These are phyloP conservation scores for Phaeosphaeria sp. DNA, from an alignment of 2,329 filamentous ascomycete genomes.

Conservation along the genomic window DNA sequence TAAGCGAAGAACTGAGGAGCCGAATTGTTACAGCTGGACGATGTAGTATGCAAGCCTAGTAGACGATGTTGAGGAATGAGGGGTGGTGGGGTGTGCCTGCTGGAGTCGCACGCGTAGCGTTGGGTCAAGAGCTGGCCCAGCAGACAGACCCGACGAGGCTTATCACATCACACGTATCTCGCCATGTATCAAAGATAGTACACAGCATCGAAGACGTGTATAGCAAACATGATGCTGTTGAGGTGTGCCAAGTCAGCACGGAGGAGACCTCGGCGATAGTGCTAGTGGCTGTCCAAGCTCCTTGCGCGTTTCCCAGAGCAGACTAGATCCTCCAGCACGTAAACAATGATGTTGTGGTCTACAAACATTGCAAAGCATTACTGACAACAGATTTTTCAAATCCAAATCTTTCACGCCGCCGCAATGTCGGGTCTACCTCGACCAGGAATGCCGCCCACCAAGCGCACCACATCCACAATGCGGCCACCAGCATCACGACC, in stretches of 20 bases:
- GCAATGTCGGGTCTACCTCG: constrained; percentile 63
- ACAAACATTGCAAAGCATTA: constrained; percentile 6
- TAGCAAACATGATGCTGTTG: background rate
- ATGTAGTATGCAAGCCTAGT: background rate
- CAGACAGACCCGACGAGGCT: background rate
- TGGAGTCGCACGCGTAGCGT: background rate
- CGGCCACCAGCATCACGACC: constrained; percentile 63
- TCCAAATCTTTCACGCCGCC: constrained; percentile 15
- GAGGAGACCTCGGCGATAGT: background rate
- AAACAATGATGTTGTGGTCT: constrained; percentile 9
- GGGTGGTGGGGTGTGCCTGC: constrained; percentile 21
- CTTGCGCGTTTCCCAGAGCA: background rate
- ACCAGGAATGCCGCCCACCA: constrained; percentile 56
- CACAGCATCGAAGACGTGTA: background rate
- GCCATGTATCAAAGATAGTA: background rate
- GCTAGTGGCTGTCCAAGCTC: background rate
- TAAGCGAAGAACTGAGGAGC: too few relatives aligned
- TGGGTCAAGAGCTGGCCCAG: background rate
- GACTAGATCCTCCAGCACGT: constrained; percentile 6
- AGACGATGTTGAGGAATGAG: constrained; percentile 2
- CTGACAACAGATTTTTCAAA: constrained; percentile 24
- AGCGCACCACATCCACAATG: constrained; percentile 58
- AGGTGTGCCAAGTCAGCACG: background rate
- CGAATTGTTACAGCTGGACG: background rate
- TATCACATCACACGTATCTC: background rate